phyloP scores from a whole-genome alignment of 805 yeast species.

The Wickerhamiella nectarea region DNA sequence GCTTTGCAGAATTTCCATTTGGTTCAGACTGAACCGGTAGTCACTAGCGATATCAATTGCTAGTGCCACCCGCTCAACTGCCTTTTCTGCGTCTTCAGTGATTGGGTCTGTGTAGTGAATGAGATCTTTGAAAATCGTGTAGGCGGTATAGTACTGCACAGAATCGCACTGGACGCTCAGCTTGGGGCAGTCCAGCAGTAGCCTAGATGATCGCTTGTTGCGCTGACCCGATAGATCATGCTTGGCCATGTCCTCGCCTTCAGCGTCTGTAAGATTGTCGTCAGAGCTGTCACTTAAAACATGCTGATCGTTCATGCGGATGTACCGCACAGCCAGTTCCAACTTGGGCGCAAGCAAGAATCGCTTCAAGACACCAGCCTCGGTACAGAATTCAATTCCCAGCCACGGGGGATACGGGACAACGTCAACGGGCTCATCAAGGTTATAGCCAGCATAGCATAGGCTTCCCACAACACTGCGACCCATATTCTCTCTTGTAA shows the following conservation, averaged over 20 bases:
- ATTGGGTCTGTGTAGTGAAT: constrained; percentile 65
- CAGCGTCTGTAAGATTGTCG: constrained; percentile 5
- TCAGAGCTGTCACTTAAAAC: constrained; percentile 17
- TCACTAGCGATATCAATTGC: constrained; percentile 55
- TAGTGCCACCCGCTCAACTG: constrained; percentile 50
- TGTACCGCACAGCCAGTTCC: constrained; percentile 47
- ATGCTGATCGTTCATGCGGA: constrained; percentile 37
- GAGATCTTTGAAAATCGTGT: constrained; percentile 46
- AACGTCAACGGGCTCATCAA: constrained; percentile 18
- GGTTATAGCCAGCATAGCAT: constrained; percentile 44
- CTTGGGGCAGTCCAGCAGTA: constrained; percentile 49
- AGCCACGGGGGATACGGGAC: constrained; percentile 80
- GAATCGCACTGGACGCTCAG: constrained; percentile 60
- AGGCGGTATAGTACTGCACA: constrained; percentile 53
- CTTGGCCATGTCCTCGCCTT: constrained; percentile 13
- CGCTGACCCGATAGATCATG: neutral
- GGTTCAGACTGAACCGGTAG: constrained; percentile 33
- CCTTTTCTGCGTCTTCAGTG: constrained; percentile 41
- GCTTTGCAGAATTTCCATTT: constrained; percentile 38
- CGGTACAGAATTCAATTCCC: constrained; percentile 55
- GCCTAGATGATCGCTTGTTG: constrained; percentile 2
- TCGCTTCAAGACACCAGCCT: constrained; percentile 34
- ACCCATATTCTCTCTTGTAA: constrained; percentile 38
- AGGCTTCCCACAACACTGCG: constrained; percentile 32
- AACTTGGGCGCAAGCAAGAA: constrained; percentile 50